Evolutionary conservation across 2,329 filamentous ascomycete species (phyloP), one percentile per base, ranked within the genome.

Genomic region (Scedosporium dehoogii): DNA sequence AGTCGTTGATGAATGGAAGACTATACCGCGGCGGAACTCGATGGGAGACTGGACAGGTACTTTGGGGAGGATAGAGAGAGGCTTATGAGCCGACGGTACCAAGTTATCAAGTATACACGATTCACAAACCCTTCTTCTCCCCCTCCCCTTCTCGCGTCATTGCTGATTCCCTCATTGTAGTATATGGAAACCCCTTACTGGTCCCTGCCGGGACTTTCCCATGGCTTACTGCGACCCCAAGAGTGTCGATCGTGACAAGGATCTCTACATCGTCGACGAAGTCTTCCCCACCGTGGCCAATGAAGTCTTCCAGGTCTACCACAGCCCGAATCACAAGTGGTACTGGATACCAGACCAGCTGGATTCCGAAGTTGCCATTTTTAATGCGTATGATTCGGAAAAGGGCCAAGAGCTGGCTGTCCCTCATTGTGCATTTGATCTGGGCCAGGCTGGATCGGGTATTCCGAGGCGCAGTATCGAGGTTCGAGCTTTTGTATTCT

Each of bases 211-310:
- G 29, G 66, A 66, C 65, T 67, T 61, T 41, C 66, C 66, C 10
- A 53, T 67, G 55, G 66, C 65, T 10, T 66, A 60, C 44, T 60
- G 60, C 51, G 65, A 67, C 61, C 56, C 66, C 2, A 61, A 57
- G 61, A 63, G 51, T 12, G 61, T 67, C 44, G 63, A 66, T 38
- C 33, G 56, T 4, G 38, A 59, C 10, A 64, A 56, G 25, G 66
- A 67, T 51, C 63, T 67, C 12, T 38, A 66, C 42, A 42, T 33
- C 6, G 66, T 66, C 53, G 66, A 67, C 59, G 65, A 66, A 59
- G 66, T 67, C 23, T 67, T 66, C 48, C 66, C 66, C 16, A 65
- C 64, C 0, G 65, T 66, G 27, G 66, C 65, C 33, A 66, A 66
- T 58, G 44, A 48, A 48, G 44, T 48, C 44, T 48, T 48, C 44